These are phyloP conservation scores for Arthrobotrys iridis DNA, from an alignment of 2,329 filamentous ascomycete genomes.

Conservation along the genomic window DNA sequence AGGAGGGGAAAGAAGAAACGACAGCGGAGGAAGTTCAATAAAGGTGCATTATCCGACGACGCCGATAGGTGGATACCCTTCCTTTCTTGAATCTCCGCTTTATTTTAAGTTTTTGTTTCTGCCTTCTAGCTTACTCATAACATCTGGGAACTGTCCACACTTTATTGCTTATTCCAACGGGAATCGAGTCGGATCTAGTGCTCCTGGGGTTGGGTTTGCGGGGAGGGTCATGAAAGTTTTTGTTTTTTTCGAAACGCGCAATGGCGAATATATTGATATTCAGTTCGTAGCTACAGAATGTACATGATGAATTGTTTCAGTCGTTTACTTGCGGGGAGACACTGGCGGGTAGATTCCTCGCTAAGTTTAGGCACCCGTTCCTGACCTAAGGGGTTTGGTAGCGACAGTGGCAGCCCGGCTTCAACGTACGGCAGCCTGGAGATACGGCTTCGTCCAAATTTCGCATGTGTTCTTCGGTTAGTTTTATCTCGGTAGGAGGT, in stretches of 20 bases:
- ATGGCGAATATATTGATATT: background rate
- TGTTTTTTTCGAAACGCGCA: background rate
- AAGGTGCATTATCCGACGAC: background rate
- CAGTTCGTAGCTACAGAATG: background rate
- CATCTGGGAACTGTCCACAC: background rate
- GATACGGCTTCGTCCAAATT: background rate
- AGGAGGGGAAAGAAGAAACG: constrained; percentile 18
- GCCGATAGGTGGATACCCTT: background rate
- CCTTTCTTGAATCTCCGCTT: background rate
- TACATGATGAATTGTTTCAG: background rate
- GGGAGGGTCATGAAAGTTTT: background rate
- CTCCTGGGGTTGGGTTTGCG: background rate
- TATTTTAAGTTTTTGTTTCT: background rate
- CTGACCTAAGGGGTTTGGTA: constrained; percentile 5
- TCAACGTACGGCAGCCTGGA: constrained; percentile 4
- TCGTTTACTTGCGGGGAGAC: background rate
- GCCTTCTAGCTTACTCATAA: too few species aligned
- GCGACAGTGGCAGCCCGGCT: background rate
- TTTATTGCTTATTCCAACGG: background rate
- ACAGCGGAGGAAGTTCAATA: constrained; percentile 7
- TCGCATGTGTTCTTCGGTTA: background rate
- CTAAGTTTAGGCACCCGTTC: constrained; percentile 14
- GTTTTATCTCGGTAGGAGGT: background rate
- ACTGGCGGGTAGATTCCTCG: constrained; percentile 3
- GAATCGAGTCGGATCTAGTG: background rate